A percentile compares a stretch with the other conserved stretches of the same genome.
phyloP scores from a whole-genome alignment of 2,329 filamentous ascomycete species.

The Exophiala spinifera region DNA sequence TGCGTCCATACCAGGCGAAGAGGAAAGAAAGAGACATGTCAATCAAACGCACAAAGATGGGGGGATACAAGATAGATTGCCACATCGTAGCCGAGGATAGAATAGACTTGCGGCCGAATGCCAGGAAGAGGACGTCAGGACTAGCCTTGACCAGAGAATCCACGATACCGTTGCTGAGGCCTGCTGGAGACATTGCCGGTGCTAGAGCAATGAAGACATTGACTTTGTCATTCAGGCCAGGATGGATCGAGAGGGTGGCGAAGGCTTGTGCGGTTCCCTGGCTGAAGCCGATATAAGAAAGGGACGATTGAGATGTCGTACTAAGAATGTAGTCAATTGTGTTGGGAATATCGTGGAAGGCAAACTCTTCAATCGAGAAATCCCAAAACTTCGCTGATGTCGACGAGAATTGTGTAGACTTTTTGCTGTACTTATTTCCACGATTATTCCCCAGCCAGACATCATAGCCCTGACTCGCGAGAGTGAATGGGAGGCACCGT shows the following conservation, averaged over 20 bases:
- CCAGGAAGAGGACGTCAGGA: constrained; percentile 84
- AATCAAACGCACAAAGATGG: constrained; percentile 84
- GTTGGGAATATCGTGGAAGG: constrained; percentile 94
- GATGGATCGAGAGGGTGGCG: constrained; percentile 87
- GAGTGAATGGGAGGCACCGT: constrained; percentile 79
- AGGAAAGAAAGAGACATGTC: constrained; percentile 77
- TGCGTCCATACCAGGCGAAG: constrained; percentile 83
- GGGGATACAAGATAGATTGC: constrained; percentile 93
- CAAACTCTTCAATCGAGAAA: constrained; percentile 98
- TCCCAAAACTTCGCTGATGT: constrained; percentile 83
- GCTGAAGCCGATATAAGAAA: constrained; percentile 96
- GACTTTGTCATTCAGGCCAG: constrained; percentile 84
- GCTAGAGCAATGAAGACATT: constrained; percentile 95
- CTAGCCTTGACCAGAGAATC: constrained; percentile 92
- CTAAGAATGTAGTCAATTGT: constrained; percentile 88
- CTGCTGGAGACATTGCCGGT: constrained; percentile 92
- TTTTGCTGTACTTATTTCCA: constrained; percentile 99
- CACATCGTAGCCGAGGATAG: constrained; percentile 93
- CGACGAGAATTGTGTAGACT: constrained; percentile 73
- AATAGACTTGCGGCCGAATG: constrained; percentile 88
- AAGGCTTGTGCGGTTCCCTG: constrained; percentile 97
- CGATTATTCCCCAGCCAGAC: constrained; percentile 98
- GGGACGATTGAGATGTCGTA: constrained; percentile 73
- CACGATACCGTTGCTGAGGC: constrained; percentile 83
- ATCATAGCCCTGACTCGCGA: constrained; percentile 90